Percentiles rank a stretch among this genome's conserved stretches.
phyloP scores from a whole-genome alignment of 331 rosid species.

The Cucumis variabilis region DNA sequence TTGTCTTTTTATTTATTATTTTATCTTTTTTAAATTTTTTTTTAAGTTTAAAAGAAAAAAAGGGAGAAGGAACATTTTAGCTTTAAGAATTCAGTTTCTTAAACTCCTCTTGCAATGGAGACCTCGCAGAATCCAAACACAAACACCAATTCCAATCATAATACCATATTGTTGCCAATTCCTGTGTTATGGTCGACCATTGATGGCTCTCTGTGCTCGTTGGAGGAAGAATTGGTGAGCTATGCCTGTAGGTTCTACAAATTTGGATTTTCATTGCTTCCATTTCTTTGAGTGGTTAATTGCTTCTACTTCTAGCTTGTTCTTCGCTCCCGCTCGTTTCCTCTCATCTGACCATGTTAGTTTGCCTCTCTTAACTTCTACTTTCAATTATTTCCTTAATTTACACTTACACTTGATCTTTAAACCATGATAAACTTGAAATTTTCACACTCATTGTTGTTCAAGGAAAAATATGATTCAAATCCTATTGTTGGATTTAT shows the following conservation, averaged over 20 bases:
- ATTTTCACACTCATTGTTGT: not conserved
- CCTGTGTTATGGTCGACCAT: conserved; percentile 80
- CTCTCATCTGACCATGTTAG: conserved; percentile 76
- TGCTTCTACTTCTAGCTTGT: conserved; percentile 99
- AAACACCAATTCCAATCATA: conserved; percentile 35
- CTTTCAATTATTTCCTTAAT: not conserved
- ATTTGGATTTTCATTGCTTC: conserved; percentile 83
- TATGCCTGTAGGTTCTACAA: conserved; percentile 79
- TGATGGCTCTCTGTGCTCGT: conserved; percentile 72
- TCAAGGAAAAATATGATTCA: not conserved
- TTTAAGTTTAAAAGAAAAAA: too few species aligned
- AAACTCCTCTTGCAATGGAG: conserved; percentile 44
- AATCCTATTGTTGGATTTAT: not conserved
- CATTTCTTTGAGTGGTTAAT: conserved; percentile 93
- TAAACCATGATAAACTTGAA: not conserved
- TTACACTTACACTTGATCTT: too few species aligned
- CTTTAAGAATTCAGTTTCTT: too few species aligned
- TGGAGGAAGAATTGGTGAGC: conserved; percentile 77
- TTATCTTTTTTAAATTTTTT: too few species aligned
- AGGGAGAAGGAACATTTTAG: too few species aligned
- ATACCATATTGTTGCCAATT: conserved; percentile 41
- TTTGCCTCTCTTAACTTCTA: not conserved
- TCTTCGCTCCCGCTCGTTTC: conserved; percentile 81
- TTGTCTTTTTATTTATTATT: too few species aligned
- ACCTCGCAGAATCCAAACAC: conserved; percentile 32